These are phyloP conservation scores for Nicotiana sylvestris DNA, from an alignment of 257 asterid genomes.

Conservation along the genomic window DNA sequence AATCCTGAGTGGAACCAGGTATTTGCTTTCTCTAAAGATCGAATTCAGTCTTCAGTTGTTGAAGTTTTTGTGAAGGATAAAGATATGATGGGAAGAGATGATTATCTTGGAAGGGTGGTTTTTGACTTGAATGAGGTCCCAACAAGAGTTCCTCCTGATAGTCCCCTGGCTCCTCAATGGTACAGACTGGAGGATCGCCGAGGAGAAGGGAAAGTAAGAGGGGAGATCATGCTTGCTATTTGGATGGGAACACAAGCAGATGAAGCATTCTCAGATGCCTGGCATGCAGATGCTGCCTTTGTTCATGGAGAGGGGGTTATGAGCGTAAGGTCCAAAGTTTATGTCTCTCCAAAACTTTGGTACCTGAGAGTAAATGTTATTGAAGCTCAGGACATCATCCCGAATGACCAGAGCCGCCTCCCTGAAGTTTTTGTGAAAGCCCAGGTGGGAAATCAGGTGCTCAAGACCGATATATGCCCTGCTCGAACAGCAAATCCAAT, in stretches of 20 bases:
- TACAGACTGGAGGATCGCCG: constrained; percentile 53
- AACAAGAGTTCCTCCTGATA: constrained; percentile 73
- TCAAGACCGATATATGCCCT: constrained; percentile 46
- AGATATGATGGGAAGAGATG: constrained; percentile 62
- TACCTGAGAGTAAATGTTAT: constrained; percentile 67
- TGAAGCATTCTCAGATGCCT: constrained; percentile 71
- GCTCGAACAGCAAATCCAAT: constrained; percentile 51
- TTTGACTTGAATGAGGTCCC: constrained; percentile 71
- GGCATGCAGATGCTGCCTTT: constrained; percentile 76
- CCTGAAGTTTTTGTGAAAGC: constrained; percentile 53
- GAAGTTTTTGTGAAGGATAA: constrained; percentile 62
- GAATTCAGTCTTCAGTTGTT: constrained; percentile 56
- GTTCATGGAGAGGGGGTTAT: constrained; percentile 63
- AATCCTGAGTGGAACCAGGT: constrained; percentile 83
- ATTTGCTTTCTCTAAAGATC: constrained; percentile 69
- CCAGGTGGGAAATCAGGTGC: constrained; percentile 61
- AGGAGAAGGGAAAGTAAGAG: constrained; percentile 46
- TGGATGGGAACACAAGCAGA: constrained; percentile 87
- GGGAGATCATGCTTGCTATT: constrained; percentile 65
- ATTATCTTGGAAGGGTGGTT: constrained; percentile 43
- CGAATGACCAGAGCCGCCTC: constrained; percentile 36
- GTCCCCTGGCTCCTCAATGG: constrained; percentile 90
- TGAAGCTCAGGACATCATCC: constrained; percentile 71
- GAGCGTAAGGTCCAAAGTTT: constrained; percentile 63
- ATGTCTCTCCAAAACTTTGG: constrained; percentile 78